Conservation (phyloP, 2,329 filamentous ascomycete genomes). For the Beauveria scarabaeidicola region DNA sequence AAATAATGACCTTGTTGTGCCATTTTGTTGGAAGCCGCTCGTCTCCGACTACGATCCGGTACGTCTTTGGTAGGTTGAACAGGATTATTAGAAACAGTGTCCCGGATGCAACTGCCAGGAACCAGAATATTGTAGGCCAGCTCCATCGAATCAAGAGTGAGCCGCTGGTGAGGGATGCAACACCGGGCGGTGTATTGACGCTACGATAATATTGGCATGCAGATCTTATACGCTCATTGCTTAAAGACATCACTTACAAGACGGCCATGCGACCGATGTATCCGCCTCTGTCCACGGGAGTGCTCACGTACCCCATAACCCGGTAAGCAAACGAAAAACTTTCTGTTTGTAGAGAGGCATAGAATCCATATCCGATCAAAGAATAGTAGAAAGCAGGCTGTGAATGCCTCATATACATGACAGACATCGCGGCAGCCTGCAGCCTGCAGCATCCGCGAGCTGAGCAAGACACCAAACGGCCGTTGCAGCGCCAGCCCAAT, state of each 20-base stretch:
- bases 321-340: conserved; percentile 43
- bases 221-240: too few relatives aligned
- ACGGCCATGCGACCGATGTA: conserved; percentile 20
- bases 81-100: not conserved
- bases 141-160: not conserved
- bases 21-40: not conserved
- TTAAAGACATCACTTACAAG: not conserved
- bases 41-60: not conserved
- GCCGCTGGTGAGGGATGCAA: conserved; percentile 1
- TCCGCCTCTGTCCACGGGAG: conserved; percentile 43
- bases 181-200: not conserved
- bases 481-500: conserved; percentile 33
- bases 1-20: not conserved
- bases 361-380: too few relatives aligned
- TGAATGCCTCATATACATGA: too few relatives aligned
- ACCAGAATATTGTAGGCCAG: conserved; percentile 1
- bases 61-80: not conserved
- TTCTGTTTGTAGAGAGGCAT: conserved; percentile 17
- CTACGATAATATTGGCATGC: not conserved
- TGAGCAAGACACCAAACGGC: conserved; percentile 32
- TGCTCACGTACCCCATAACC: conserved; percentile 47
- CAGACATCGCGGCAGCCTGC: conserved; percentile 36
- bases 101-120: not conserved
- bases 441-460: conserved; percentile 38
- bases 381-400: too few relatives aligned